A percentile compares a stretch with the other conserved stretches of the same genome.
These are phyloP conservation scores for Cornus suecica DNA, from an alignment of 148 eudicot genomes.

Conservation along the genomic window DNA sequence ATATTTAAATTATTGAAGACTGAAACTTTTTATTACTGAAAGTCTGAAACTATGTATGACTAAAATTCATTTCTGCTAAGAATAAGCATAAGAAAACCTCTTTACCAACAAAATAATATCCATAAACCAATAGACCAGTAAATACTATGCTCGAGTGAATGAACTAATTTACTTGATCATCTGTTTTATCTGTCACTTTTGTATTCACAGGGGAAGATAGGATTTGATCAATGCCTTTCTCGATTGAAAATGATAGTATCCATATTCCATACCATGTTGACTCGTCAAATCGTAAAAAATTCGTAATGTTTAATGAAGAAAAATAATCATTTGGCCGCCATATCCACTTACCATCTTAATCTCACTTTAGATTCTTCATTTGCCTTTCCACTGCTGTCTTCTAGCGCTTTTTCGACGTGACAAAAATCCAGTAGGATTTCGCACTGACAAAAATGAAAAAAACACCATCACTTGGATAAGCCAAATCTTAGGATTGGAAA, in stretches of 20 bases:
- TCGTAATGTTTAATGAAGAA: not conserved
- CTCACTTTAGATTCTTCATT: not conserved
- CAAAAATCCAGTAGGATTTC: constrained; percentile 6
- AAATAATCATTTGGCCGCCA: constrained; percentile 12
- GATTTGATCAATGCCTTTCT: not conserved
- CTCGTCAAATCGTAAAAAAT: not conserved
- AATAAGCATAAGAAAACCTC: no score
- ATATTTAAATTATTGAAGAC: no score
- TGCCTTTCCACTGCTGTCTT: not conserved
- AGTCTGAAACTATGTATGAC: no score
- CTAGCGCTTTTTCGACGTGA: not conserved
- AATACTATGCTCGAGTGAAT: no score
- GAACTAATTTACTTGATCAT: no score
- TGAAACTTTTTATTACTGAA: no score
- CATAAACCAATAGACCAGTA: no score
- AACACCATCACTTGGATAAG: constrained; percentile 9
- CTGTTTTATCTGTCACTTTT: not conserved
- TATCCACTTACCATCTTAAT: constrained; percentile 8
- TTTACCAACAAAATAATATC: no score
- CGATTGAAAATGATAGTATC: not conserved
- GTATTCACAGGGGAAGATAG: not conserved
- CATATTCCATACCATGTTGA: not conserved
- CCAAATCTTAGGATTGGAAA: constrained; percentile 4
- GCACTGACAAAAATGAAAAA: constrained; percentile 8
- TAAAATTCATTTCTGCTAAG: no score